Evolutionary conservation across 441 rosid species (phyloP), one percentile per base, ranked within the genome.

Genomic region (Adansonia grandidieri): DNA sequence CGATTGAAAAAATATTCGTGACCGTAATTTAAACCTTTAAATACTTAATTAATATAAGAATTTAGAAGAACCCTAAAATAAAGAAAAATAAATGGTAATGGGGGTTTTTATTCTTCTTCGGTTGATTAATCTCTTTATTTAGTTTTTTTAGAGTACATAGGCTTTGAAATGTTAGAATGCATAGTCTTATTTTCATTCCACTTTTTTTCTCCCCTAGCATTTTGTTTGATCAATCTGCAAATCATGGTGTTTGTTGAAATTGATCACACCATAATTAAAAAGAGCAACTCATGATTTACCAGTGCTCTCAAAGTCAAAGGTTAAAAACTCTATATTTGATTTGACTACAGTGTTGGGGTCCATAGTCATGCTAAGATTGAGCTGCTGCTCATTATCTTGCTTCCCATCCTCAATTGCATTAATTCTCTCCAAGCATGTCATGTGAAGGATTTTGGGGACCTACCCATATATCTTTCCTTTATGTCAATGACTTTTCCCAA

Each of bases 401-500:
- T 44, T 68, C 40, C 15, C 9, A 9, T 37, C 75, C 15, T 32
- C 48, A 4, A 8, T 28, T 32, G 63, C 63, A 71, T 53, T 32
- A n/a, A 37, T n/a, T 71, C 50, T 48, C 32, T 32, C 51, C 24
- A 15, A 71, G 74, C 80, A 82, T 79, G 85, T 73, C 80, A 82
- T 76, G 85, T 77, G 80, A 82, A 20, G 5, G 13, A 14, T 32
- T 63, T 63, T 13, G 37, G 78, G 80, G 76, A 40, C 80, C 85
- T 82, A 76, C 82, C 4, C n/a, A 4, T 17, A 61, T 28, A 32
- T 42, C 15, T 7, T 14, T 8, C 10, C 17, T 74, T 63, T 24
- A 19, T 22, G 32, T 17, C 57, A 71, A 70, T 63, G 58, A 63
- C 9, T 71, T 78, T 10, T 58, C 24, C 75, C 71, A 72, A 54